Base-by-base conservation (phyloP, 2,329 filamentous ascomycete genomes). In the Plenodomus lindquistii region DNA sequence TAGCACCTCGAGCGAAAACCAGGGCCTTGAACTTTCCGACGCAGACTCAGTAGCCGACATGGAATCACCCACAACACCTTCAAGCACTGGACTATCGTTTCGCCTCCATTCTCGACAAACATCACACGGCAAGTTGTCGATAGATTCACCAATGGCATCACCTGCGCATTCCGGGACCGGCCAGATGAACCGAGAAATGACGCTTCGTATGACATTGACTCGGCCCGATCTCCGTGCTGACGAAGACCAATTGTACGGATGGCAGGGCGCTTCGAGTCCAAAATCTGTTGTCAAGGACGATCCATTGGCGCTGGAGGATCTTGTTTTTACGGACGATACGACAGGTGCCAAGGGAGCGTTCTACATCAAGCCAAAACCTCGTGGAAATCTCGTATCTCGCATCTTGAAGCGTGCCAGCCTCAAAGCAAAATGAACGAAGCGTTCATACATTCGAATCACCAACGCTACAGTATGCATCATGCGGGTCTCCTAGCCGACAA, bases 131-230 rank as follows among this genome's bases (percentile, higher is more conserved):
- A 64, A 67, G 51, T 63, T 67, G 7, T 70, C 67, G 11, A 52
- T 69, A 16, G 66, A 72, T 40, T 66, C 66, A 7, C 56, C 62
- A 2, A 62, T 58, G 16, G 47, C 66, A 13, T 60, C 65, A 4
- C 54, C 59, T 2, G 48, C 59, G n/a, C 57, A 66, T 16, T 54
- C 57, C 10, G 53, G 55, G 27, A 44, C 49, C 11, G 61, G 59
- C 7, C 60, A 64, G 8, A 42, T 67, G 27, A 87, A 84, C 46
- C 83, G 92, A 27, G 92, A 97, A 71, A 97, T 97, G 92, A 97
- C 94, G 2, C 75, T 97, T 40, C 89, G 92, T 40, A 96, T 97
- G 91, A 97, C 93, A 0, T 81, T 97, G 45, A 97, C 94, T 3
- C 81, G 92, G 39, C 89, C 91, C 0, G 93, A 97, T 67, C 80